These are phyloP conservation scores for Guyanaporus albipodus DNA, from an alignment of 768 basidiomycete species.

Conservation along the genomic window DNA sequence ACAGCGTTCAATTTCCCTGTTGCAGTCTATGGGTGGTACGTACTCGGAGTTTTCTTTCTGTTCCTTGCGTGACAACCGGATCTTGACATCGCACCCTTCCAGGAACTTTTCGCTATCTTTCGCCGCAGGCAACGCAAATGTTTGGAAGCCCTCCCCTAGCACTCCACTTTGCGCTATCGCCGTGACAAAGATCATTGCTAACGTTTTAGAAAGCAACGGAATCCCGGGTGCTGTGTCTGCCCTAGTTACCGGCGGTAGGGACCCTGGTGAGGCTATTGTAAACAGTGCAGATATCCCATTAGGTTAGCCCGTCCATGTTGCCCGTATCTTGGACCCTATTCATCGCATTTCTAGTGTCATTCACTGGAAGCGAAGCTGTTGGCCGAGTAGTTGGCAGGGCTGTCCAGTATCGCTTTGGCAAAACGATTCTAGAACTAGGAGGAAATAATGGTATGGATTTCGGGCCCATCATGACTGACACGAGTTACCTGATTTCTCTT, in stretches of 20 bases:
- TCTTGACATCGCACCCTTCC: slow-evolving; percentile 10
- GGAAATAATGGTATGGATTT: slow-evolving; percentile 82
- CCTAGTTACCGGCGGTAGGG: slow-evolving; percentile 79
- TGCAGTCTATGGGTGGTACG: slow-evolving; percentile 86
- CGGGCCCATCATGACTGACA: slow-evolving; percentile 15
- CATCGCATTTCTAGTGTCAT: slow-evolving; percentile 59
- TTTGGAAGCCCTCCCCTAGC: slow-evolving; percentile 93
- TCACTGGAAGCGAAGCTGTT: slow-evolving; percentile 89
- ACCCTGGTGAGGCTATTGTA: slow-evolving; percentile 76
- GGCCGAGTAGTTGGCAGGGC: slow-evolving; percentile 85
- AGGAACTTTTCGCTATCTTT: slow-evolving; percentile 91
- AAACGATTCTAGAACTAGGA: slow-evolving; percentile 85
- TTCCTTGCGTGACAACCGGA: slow-evolving; percentile 3
- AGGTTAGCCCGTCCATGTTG: slow-evolving; percentile 41
- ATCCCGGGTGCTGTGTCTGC: slow-evolving; percentile 81
- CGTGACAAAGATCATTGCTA: slow-evolving; percentile 77
- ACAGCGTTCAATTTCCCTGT: slow-evolving; percentile 97
- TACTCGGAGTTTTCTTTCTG: not conserved
- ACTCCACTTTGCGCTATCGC: slow-evolving; percentile 92
- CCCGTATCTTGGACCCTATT: slow-evolving; percentile 2
- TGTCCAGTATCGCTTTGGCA: slow-evolving; percentile 86
- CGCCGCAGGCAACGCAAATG: slow-evolving; percentile 85
- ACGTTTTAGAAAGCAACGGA: slow-evolving; percentile 76
- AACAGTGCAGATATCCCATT: slow-evolving; percentile 73
- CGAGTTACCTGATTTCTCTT: slow-evolving; percentile 16